Evolutionary conservation across 306 rosid genomes (phyloP).

Genomic region (Begonia masoniana): DNA sequence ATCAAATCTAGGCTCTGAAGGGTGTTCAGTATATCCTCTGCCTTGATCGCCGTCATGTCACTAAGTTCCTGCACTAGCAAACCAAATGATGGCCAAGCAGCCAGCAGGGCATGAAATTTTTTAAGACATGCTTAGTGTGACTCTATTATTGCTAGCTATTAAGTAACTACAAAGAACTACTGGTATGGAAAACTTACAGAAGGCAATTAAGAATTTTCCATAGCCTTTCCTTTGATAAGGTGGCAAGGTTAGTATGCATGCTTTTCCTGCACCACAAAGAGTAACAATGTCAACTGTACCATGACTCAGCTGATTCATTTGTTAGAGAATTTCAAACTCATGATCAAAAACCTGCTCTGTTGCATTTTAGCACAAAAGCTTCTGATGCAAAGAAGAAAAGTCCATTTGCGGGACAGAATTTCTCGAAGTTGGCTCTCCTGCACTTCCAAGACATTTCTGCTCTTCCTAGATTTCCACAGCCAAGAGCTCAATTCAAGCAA

Average conservation of each 20-base stretch:
- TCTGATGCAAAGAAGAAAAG: no score
- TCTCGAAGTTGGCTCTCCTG: no score
- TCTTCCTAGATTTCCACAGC: no score
- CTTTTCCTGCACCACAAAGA: constrained; percentile 58
- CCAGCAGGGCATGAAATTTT: no score
- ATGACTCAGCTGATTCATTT: background rate
- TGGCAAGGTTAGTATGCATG: constrained; percentile 96
- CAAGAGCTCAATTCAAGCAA: no score
- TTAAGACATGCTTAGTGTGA: no score
- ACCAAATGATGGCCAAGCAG: background rate
- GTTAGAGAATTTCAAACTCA: background rate
- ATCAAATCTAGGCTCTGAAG: constrained; percentile 83
- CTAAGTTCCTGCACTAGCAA: constrained; percentile 62
- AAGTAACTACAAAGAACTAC: background rate
- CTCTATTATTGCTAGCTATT: background rate
- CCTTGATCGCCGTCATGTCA: constrained; percentile 98
- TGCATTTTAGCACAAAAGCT: no score
- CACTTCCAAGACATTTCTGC: no score
- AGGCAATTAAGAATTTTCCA: constrained; percentile 94
- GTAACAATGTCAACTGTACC: background rate
- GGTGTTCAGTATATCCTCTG: constrained; percentile 85
- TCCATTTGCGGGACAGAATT: no score
- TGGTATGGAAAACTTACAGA: constrained; percentile 45
- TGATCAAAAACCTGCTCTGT: no score
- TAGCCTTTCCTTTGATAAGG: constrained; percentile 99